Base-by-base conservation (phyloP, 2,329 filamentous ascomycete species). In the Colletotrichum liaoningense region DNA sequence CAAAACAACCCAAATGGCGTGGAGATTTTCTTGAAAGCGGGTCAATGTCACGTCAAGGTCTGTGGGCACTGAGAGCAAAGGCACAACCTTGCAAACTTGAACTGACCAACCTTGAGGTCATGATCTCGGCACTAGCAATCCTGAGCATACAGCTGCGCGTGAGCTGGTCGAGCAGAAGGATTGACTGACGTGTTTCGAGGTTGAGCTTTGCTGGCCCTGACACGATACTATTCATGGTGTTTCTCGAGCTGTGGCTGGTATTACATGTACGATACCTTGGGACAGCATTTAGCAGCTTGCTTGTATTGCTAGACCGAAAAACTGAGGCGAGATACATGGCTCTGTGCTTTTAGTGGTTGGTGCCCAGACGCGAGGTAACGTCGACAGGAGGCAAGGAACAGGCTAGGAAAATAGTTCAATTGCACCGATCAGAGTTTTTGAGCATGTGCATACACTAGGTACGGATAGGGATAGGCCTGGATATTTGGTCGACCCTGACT, bases 31-130 rank as follows among this genome's bases (percentile, higher is more conserved):
- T 62, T 24, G 56, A 65, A 55, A 26, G 38, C 55, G 58, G 58
- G 42, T 69, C 58, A 55, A 68, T 26, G 63, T 52, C 55, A 63
- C 22, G 24, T 63, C 38, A 69, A 67, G 42, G 65, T 69, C 66
- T 69, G 65, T 54, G 28, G 54, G 22, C 19, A 12, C 33, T 35
- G 33, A 22, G 46, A 28, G 33, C 62, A 28, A 46, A 54, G 62
- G 46, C 8, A 63, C 62, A 46, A 26, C 46, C 46, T 9, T 54
- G 46, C n/a, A 26, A 46, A 33, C 49, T 22, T 26, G 57, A 26
- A 8, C 3, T 33, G 24, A 12, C 28, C 22, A 7, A 38, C 42
- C 42, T 49, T 49, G 42, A 30, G 19, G n/a, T 35, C 35, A 16
- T 59, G 30, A 42, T 59, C 30, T 38, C 12, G 46, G 30, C 19